Conservation (phyloP, 768 basidiomycete species). For the Amanita jacksonii region DNA sequence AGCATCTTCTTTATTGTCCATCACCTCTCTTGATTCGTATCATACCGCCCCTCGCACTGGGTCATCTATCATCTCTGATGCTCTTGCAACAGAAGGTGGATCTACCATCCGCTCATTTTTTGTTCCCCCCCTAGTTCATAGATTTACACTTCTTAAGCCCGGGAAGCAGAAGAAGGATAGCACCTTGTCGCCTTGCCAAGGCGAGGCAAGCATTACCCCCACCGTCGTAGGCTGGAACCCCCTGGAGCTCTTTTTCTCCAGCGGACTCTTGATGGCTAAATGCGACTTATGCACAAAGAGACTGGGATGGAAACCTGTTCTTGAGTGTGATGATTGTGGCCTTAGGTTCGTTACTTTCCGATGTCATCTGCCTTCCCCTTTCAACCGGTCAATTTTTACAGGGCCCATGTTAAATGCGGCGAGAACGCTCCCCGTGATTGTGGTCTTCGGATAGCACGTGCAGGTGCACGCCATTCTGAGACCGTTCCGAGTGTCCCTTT, state of each 20-base stretch:
- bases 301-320: slow-evolving; percentile 76
- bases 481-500: slow-evolving; percentile 11
- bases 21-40: slow-evolving; percentile 52
- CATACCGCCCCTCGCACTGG: slow-evolving; percentile 39
- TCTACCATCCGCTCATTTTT: slow-evolving; percentile 49
- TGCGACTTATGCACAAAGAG: slow-evolving; percentile 80
- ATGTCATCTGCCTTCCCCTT: neutral
- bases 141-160: slow-evolving; percentile 82
- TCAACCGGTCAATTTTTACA: slow-evolving; percentile 17
- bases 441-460: slow-evolving; percentile 39
- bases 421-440: slow-evolving; percentile 76
- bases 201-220: neutral
- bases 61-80: slow-evolving; percentile 39
- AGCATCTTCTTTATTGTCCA: slow-evolving; percentile 42
- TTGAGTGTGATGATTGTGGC: slow-evolving; percentile 88
- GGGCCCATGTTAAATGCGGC: slow-evolving; percentile 83
- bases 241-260: slow-evolving; percentile 72
- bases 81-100: slow-evolving; percentile 69
- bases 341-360: slow-evolving; percentile 38
- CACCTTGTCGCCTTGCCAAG: slow-evolving; percentile 7
- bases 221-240: slow-evolving; percentile 52
- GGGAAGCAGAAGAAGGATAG: slow-evolving; percentile 44
- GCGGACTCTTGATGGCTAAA: slow-evolving; percentile 60
- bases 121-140: slow-evolving; percentile 54
- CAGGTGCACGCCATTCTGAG: slow-evolving; percentile 13